Percentiles rank a stretch among this genome's conserved stretches.
Conservation (phyloP, 2,329 filamentous ascomycete genomes). For the Colletotrichum endophyticum region DNA sequence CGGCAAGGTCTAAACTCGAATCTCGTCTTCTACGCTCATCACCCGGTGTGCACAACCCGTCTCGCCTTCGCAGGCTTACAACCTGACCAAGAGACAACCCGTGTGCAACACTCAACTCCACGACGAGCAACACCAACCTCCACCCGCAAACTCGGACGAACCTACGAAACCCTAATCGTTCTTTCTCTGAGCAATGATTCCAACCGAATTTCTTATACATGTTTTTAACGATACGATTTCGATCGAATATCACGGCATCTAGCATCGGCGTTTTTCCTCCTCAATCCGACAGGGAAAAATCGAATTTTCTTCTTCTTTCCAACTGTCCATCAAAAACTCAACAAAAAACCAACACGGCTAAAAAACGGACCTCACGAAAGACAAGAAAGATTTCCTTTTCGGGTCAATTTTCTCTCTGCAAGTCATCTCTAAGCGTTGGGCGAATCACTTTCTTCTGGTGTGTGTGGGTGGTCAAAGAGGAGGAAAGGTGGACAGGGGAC, state of each 20-base stretch:
- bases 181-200: conserved; percentile 14
- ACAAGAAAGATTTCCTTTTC: not conserved
- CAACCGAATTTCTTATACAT: conserved; percentile 7
- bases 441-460: not conserved
- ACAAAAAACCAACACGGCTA: not conserved
- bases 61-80: not conserved
- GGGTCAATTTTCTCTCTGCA: not conserved
- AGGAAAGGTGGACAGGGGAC: not conserved
- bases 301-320: not conserved
- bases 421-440: not conserved
- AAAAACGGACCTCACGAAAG: not conserved
- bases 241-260: conserved; percentile 21
- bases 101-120: not conserved
- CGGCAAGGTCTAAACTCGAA: not conserved
- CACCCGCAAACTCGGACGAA: conserved; percentile 5
- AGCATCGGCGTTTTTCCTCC: conserved; percentile 21
- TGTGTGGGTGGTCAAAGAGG: not conserved
- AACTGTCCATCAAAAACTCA: not conserved
- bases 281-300: not conserved
- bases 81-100: not conserved
- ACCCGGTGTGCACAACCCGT: not conserved
- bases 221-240: conserved; percentile 2
- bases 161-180: conserved; percentile 1
- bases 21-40: not conserved
- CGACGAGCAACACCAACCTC: not conserved